Percentiles rank a stretch among this genome's conserved stretches.
Conservation (phyloP, 106 monocot species). For the Dendrobium nobile region DNA sequence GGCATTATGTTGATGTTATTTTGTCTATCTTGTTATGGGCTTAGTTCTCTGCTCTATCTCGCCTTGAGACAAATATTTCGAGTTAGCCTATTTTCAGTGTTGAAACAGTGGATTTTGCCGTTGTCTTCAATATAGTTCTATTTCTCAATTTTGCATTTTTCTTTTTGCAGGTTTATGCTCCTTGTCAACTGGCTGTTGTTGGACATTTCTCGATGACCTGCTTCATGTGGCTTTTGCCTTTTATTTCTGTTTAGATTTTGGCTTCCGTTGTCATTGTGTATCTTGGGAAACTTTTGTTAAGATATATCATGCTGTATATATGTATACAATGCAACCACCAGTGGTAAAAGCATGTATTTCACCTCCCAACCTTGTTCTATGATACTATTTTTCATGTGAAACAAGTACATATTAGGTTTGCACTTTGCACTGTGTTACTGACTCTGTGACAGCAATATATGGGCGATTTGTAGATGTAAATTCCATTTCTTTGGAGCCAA, state of each 20-base stretch:
- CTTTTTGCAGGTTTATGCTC: slow-evolving; percentile 4
- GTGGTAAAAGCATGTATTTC: slow-evolving; percentile 36
- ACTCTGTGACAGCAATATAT: slow-evolving; percentile 40
- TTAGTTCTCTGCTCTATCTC: background rate
- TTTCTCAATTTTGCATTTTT: background rate
- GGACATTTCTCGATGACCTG: slow-evolving; percentile 23
- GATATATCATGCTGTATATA: slow-evolving; percentile 51
- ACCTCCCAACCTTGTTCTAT: slow-evolving; percentile 33
- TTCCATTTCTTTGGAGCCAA: slow-evolving; percentile 33
- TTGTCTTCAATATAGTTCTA: background rate
- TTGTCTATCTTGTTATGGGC: background rate
- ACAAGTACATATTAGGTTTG: slow-evolving; percentile 18
- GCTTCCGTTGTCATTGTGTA: slow-evolving; percentile 46
- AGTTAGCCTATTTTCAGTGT: background rate
- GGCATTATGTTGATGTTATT: background rate
- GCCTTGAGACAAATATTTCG: background rate
- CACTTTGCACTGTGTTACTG: slow-evolving; percentile 26
- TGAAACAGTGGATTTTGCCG: background rate
- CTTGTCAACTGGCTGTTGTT: slow-evolving; percentile 15
- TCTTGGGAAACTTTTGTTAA: slow-evolving; percentile 41
- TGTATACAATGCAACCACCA: slow-evolving; percentile 46
- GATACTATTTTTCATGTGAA: slow-evolving; percentile 29
- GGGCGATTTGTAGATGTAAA: slow-evolving; percentile 23
- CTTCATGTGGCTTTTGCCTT: slow-evolving; percentile 38
- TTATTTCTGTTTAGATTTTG: slow-evolving; percentile 44